phyloP scores from a whole-genome alignment of 306 rosid genomes.

The Gillenia trifoliata region DNA sequence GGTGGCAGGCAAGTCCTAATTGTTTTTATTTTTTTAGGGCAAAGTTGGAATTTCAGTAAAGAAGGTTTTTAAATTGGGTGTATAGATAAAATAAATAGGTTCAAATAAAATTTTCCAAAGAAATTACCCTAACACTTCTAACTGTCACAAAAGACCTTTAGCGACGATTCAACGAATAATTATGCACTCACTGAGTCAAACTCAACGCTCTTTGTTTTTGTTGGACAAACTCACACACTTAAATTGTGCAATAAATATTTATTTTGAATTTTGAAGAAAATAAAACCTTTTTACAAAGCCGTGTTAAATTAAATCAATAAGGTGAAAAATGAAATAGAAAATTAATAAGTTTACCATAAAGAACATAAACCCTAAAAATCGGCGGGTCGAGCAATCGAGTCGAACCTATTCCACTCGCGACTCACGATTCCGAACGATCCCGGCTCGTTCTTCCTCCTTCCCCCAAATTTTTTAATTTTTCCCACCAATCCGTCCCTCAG shows the following conservation, averaged over 20 bases:
- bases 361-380: constrained; percentile 32
- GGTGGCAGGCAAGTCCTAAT: too few relatives aligned
- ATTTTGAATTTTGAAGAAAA: not conserved
- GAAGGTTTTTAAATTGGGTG: too few relatives aligned
- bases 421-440: constrained; percentile 51
- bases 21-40: too few relatives aligned
- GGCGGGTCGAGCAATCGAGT: constrained; percentile 62
- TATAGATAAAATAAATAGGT: too few relatives aligned
- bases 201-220: not conserved
- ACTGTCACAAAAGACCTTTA: not conserved
- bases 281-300: too few relatives aligned
- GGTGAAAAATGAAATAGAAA: not conserved
- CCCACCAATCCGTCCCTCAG: constrained; percentile 22
- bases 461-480: constrained; percentile 2
- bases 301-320: too few relatives aligned
- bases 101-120: too few relatives aligned
- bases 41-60: too few relatives aligned
- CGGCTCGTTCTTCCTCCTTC: constrained; percentile 25
- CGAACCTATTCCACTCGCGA: constrained; percentile 50
- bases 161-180: not conserved
- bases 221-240: constrained; percentile 1
- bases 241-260: not conserved
- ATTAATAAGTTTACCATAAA: not conserved
- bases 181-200: constrained; percentile 7
- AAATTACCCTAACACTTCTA: too few relatives aligned